phyloP scores from a whole-genome alignment of 163 green algal species.

The Trebouxia gelatinosa region DNA sequence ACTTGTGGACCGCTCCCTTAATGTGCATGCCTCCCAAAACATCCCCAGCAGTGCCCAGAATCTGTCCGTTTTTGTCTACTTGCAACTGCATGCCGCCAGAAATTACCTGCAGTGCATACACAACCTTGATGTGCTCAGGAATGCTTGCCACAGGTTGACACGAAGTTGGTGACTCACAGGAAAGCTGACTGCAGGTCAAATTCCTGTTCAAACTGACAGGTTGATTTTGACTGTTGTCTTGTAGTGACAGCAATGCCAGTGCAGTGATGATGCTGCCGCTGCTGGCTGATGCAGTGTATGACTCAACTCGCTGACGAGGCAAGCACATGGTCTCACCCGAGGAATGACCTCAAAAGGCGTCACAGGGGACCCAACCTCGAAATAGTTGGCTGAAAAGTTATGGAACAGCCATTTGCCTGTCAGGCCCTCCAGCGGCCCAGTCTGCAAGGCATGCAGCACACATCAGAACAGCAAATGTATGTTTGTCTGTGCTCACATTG shows the following conservation, averaged over 20 bases:
- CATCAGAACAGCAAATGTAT: no score
- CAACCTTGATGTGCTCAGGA: no score
- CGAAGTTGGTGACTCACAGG: no score
- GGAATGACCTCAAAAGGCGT: slow-evolving; percentile 22
- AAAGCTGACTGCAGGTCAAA: no score
- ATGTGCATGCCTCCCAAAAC: slow-evolving; percentile 15
- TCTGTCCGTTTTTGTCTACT: background rate
- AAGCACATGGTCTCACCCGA: background rate
- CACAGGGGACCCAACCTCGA: background rate
- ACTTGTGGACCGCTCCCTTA: slow-evolving; percentile 19
- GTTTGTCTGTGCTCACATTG: no score
- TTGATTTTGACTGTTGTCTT: no score
- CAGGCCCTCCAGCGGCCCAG: background rate
- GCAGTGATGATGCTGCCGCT: no score
- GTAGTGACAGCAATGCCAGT: no score
- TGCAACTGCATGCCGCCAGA: slow-evolving; percentile 6
- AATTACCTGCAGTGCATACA: background rate
- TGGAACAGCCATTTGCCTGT: slow-evolving; percentile 26
- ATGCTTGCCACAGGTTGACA: no score
- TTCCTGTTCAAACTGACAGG: no score
- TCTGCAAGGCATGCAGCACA: background rate
- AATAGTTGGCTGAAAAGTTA: slow-evolving; percentile 4
- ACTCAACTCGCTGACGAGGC: no score
- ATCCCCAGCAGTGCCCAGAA: slow-evolving; percentile 8
- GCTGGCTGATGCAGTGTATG: no score